Evolutionary conservation across 2,329 filamentous ascomycete genomes (phyloP), one percentile per base, ranked within the genome.

Genomic region (Colletotrichum neosansevieriae): DNA sequence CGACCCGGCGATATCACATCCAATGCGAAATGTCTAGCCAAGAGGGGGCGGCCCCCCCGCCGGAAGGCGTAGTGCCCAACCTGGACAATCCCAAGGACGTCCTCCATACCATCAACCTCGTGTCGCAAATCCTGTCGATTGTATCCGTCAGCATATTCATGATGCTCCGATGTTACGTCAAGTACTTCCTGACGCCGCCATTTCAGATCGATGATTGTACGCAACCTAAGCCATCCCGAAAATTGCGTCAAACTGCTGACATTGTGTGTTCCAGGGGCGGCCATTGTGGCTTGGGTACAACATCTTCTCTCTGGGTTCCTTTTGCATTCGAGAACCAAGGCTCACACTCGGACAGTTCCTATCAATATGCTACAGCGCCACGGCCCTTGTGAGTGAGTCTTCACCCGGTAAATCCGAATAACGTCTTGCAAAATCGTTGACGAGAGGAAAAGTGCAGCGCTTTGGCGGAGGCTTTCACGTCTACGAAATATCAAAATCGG

Each of bases 391-490:
- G 32, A 71, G 76, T 77, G 61, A 62, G 70, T 68, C 2, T 10
- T 40, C 3, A 13, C 15, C 6, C 3, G 6, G 15, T 2, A 3
- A 3, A 1, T 12, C 36, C 38, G n/a, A 45, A 12, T 17, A 11
- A 3, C 10, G 1, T 32, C 17, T 19, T 5, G 7, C 6, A 4
- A 29, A 2, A 38, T 38, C 11, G 5, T 17, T 59, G n/a, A 56
- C 47, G 17, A 13, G 5, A 13, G 7, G 9, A 13, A 3, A 73
- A 76, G 72, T 60, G 70, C 71, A 45, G 24, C 38, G 74, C 15
- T 76, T 78, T 62, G 80, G 79, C 45, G 80, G 79, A 40, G 80
- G 80, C 3, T 64, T 76, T 15, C 77, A 82, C 60, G 67, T 75
- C 36, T 73, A 71, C 66, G 76, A 82, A 29, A 77, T 82, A 5